Base-by-base conservation (phyloP, 495 filamentous ascomycete genomes). In the Annulohypoxylon moriforme region DNA sequence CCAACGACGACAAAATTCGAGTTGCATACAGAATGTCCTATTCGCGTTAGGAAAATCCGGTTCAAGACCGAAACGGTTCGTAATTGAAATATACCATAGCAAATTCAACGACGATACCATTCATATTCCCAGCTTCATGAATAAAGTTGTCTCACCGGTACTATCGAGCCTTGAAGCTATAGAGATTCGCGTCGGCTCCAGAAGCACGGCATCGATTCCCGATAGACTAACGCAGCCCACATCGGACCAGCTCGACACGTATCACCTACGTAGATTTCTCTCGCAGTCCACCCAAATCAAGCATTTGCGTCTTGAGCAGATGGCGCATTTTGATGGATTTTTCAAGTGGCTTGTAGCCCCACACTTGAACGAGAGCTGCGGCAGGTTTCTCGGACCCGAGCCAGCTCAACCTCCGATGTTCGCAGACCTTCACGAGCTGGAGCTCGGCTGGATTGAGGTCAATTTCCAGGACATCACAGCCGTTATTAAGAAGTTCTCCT, bases 31-130 rank as follows among this genome's bases (percentile, higher is more conserved):
- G 5, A 73, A 67, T 20, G 56, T 83, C 20, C 67, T 81, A 7
- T 68, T 68, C 24, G 79, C 83, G 14, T 58, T 85, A 11, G 83
- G 75, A 2, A 56, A 69, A 25, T 72, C 84, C 4, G 46, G 70
- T 2, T 67, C 76, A 0, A 73, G 60, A 14, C 79, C 77, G 0
- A 63, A 63, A 25, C 68, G 66, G 42, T 63, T 87, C 36, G 77
- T 84, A 53, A 72, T 82, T 2, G 69, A 79, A 20, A 33, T 18
- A 29, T 11, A 18, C 82, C 25, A 14, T 59, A 10, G 8, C 4
- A 18, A 25, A 10, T 66, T 66, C 49, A 65, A 52, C 2, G 78
- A 83, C 50, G 16, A 65, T 0, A 72, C 77, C 46, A 78, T 83
- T 44, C 71, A 70, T 31, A 62, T 84, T 25, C 78, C 78, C 13